Evolutionary conservation across 2,329 filamentous ascomycete species (phyloP).

Genomic region (Verticillium albo-atrum): DNA sequence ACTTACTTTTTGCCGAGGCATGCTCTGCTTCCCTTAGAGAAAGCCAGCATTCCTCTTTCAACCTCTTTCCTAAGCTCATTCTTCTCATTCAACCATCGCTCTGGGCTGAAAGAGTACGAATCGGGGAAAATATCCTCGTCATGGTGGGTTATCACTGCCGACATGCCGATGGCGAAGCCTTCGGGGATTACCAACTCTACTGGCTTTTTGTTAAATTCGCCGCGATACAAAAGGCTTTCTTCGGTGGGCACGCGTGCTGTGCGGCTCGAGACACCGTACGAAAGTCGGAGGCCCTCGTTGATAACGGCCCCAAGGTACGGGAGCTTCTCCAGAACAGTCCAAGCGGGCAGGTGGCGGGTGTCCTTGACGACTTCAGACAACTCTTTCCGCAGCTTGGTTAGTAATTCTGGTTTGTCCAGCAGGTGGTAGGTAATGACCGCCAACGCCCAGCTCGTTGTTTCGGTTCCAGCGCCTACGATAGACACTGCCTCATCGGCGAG

Average conservation of each 20-base stretch:
- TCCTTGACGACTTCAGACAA: background rate
- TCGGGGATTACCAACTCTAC: conserved; percentile 25
- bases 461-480: background rate
- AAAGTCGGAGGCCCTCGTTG: conserved; percentile 30
- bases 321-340: conserved; percentile 26
- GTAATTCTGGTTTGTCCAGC: conserved; percentile 23
- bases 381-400: conserved; percentile 23
- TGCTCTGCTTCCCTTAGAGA: conserved; percentile 32
- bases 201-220: conserved; percentile 15
- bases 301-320: conserved; percentile 32
- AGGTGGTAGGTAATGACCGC: conserved; percentile 23
- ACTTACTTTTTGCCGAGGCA: conserved; percentile 36
- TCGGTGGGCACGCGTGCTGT: conserved; percentile 20
- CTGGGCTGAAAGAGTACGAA: conserved; percentile 31
- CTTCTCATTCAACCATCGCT: conserved; percentile 31
- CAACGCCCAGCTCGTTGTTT: background rate
- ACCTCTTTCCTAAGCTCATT: conserved; percentile 12
- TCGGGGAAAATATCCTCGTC: conserved; percentile 31
- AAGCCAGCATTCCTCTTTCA: conserved; percentile 26
- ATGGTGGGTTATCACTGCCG: conserved; percentile 30
- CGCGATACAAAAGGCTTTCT: conserved; percentile 23
- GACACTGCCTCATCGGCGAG: background rate
- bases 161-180: conserved; percentile 33
- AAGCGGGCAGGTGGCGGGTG: conserved; percentile 13
- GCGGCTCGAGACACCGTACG: conserved; percentile 21